Percentiles rank a stretch among this genome's conserved stretches.
Conservation (phyloP, 495 filamentous ascomycete species). For the Daldinia childiae region DNA sequence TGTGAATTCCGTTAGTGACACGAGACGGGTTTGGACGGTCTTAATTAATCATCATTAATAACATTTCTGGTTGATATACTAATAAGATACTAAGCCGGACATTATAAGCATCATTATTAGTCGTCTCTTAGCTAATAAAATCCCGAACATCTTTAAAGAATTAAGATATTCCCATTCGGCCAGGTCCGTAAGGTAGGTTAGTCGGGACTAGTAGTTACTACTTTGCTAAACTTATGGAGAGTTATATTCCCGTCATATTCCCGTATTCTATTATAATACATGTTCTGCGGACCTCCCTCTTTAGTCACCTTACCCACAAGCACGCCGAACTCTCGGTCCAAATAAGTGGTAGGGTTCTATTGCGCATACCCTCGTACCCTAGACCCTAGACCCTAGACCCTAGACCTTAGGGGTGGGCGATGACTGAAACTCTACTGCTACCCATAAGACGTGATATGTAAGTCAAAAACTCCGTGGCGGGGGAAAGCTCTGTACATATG, state of each 20-base stretch:
- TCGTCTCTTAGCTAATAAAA: neutral
- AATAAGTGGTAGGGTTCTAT: neutral
- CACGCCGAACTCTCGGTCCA: neutral
- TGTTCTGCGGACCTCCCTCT: neutral
- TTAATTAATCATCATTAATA: neutral
- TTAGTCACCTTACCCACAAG: neutral
- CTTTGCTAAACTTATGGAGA: too few relatives aligned
- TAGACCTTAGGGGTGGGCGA: neutral
- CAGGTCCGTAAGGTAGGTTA: neutral
- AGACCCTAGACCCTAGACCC: too few relatives aligned
- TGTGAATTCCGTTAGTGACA: neutral
- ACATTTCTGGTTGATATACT: neutral
- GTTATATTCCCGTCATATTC: neutral
- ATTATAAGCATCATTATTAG: slow-evolving; percentile 1
- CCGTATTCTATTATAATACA: neutral
- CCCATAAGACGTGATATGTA: neutral
- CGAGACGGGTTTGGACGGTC: too few relatives aligned
- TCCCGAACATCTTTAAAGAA: neutral
- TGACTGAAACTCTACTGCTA: neutral
- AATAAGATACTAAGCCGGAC: neutral
- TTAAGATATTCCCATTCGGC: neutral
- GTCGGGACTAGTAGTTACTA: neutral
- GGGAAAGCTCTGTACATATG: neutral
- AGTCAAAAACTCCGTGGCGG: slow-evolving; percentile 4
- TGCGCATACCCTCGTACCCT: neutral